Evolutionary conservation across 108 stramenopile species (phyloP).

Genomic region (Skeletonema tropicum): DNA sequence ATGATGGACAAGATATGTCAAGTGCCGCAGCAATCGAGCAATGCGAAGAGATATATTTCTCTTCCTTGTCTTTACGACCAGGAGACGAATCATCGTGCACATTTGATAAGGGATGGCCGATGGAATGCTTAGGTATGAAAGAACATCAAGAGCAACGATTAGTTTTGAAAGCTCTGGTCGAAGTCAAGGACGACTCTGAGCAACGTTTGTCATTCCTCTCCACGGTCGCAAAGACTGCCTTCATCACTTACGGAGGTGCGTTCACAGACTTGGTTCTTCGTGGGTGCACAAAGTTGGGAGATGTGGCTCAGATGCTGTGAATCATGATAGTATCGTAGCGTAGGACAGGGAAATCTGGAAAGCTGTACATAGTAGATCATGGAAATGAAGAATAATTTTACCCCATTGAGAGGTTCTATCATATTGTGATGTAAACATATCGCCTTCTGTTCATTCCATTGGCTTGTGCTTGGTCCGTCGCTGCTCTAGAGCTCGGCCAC

Average conservation of each 20-base stretch:
- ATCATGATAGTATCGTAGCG: too few relatives aligned
- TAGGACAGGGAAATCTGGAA: too few relatives aligned
- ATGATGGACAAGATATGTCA: conserved; percentile 15
- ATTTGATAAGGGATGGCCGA: conserved; percentile 1
- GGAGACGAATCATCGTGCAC: background rate
- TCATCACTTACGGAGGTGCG: conserved; percentile 13
- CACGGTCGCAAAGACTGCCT: conserved; percentile 2
- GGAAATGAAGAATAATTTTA: too few relatives aligned
- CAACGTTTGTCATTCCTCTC: background rate
- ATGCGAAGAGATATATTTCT: conserved; percentile 5
- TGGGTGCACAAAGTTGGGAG: background rate
- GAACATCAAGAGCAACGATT: conserved; percentile 8
- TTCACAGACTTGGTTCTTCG: background rate
- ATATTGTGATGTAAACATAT: too few relatives aligned
- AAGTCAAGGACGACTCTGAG: background rate
- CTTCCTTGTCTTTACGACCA: conserved; percentile 1
- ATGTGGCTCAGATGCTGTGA: background rate
- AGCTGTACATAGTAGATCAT: too few relatives aligned
- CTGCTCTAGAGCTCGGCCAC: too few relatives aligned
- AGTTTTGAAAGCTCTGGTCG: background rate
- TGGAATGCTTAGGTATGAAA: conserved; percentile 7
- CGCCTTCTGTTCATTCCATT: too few relatives aligned
- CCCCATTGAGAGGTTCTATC: too few relatives aligned
- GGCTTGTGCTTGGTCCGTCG: too few relatives aligned
- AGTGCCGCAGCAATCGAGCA: conserved; percentile 13